A percentile compares a stretch with the other conserved stretches of the same genome.
phyloP scores from a whole-genome alignment of 192 early-diverging fungal genomes.

The Thamnidium elegans region DNA sequence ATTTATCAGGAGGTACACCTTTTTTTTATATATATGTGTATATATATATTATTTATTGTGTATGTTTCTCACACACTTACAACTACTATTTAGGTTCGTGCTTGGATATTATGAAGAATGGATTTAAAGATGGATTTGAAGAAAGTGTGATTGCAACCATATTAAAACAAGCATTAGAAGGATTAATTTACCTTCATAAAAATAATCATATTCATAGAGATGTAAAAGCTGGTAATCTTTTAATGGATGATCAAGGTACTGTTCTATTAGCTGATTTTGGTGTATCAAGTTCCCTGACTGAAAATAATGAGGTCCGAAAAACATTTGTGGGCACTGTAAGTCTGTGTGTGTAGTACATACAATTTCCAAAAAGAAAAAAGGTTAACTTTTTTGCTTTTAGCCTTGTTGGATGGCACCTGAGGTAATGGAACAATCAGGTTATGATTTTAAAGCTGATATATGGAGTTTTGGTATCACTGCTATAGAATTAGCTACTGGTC shows the following conservation, averaged over 20 bases:
- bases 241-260: constrained; percentile 63
- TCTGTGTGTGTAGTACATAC: background rate
- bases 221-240: constrained; percentile 67
- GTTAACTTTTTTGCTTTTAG: constrained; percentile 7
- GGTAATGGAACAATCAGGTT: constrained; percentile 86
- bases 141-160: constrained; percentile 78
- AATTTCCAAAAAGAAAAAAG: too few species aligned
- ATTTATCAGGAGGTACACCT: constrained; percentile 59
- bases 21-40: constrained; percentile 12
- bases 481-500: constrained; percentile 80
- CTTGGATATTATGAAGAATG: constrained; percentile 86
- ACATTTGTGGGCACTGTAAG: constrained; percentile 74
- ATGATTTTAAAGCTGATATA: constrained; percentile 88
- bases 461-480: constrained; percentile 91
- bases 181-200: constrained; percentile 62
- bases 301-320: constrained; percentile 60
- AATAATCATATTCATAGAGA: constrained; percentile 68
- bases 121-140: constrained; percentile 77
- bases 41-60: too few species aligned
- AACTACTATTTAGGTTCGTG: constrained; percentile 58
- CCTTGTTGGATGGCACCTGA: constrained; percentile 48
- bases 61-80: background rate
- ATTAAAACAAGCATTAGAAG: constrained; percentile 70
- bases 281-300: constrained; percentile 62
- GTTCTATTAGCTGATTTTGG: constrained; percentile 70